Evolutionary conservation across 1,284 basidiomycete genomes (phyloP), one percentile per base, ranked within the genome.

Genomic region (Moesziomyces globuligerus): DNA sequence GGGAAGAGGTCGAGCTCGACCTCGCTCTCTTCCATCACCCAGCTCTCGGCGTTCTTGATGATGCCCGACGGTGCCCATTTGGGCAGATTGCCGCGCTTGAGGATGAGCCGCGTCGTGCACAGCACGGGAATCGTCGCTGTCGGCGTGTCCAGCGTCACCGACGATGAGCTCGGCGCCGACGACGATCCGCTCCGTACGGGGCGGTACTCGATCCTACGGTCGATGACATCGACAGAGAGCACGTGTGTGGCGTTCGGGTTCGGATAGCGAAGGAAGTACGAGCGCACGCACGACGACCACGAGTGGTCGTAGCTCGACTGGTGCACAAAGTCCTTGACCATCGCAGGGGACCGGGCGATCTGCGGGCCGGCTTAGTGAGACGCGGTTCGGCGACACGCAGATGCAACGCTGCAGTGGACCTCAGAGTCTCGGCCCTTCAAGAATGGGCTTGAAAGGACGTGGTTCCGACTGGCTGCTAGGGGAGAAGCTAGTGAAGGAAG

Each of bases 241-340:
- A 98, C 91, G 83, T 98, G 95, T 11, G 92, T 87, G 7, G 95
- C 92, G 76, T 92, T 92, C 39, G 95, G 94, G 83, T 98, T 98
- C 4, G 96, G 95, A 83, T 98, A 98, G 70, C 96, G 90, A 65
- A 97, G 86, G 79, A 94, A 93, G 86, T 92, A 98, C 17, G 94
- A 94, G 20, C 74, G 62, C 6, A 70, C 59, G 52, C 75, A 78
- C 2, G 71, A 73, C 5, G 71, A 67, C 75, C 75, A 78, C 8
- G 75, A 61, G 36, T 65, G 64, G 26, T 66, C 58, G 34, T 62
- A 72, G 52, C 45, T 51, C 4, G 69, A 66, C 48, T 72, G 58
- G 25, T 72, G 69, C 3, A 72, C 62, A 25, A 61, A 72, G 48
- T 72, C 69, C 47, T 66, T 66, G 47, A 72, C 69, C 69, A 72